Base-by-base conservation (phyloP, 495 filamentous ascomycete genomes). In the Neurospora pannonica region DNA sequence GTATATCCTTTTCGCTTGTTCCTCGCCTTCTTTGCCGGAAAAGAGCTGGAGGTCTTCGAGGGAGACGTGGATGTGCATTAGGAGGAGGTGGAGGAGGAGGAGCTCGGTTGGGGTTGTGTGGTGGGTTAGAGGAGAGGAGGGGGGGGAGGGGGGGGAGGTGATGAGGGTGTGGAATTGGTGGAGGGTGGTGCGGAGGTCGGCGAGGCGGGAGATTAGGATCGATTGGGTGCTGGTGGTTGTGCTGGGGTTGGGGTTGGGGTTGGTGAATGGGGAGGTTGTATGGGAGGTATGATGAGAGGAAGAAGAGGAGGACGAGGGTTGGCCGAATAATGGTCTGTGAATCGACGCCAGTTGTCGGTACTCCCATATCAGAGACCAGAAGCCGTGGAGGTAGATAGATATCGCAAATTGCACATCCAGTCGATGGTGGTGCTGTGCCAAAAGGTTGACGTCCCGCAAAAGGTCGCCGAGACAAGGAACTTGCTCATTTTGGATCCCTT, bases 41-140 rank as follows among this genome's bases (percentile, higher is more conserved):
- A 91, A 90, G 2, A 89, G 85, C 73, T 92, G 89, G 0, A 92
- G 84, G 70, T 91, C 89, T 71, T 91, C 90, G 0, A 91, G 83
- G 0, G 88, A 88, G 74, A 90, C 86, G 78, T 91, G 83, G 1
- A 92, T 80, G 74, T 89, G 85, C 85, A 91, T 88, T 9, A 88
- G 81, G 2, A 90, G 79, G 0, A 90, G 81, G 73, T 91, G 86
- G 5, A 88, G 79, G 2, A 90, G 76, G 6, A 92, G 84, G 71
- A 91, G 89, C 70, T 91, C 90, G 0, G 90, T 83, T 0, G 88
- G 88, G 73, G 89, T 85, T 77, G 90, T 82, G 1, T 91, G 80
- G 72, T 87, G 84, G 84, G 90, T 87, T 10, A 88, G 82, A 3
- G 38, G 38, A 4, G 38, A 15, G 11, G 38, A 11, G 6, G 90